Conservation (phyloP, 2,329 filamentous ascomycete genomes). For the Alternaria arbusti region DNA sequence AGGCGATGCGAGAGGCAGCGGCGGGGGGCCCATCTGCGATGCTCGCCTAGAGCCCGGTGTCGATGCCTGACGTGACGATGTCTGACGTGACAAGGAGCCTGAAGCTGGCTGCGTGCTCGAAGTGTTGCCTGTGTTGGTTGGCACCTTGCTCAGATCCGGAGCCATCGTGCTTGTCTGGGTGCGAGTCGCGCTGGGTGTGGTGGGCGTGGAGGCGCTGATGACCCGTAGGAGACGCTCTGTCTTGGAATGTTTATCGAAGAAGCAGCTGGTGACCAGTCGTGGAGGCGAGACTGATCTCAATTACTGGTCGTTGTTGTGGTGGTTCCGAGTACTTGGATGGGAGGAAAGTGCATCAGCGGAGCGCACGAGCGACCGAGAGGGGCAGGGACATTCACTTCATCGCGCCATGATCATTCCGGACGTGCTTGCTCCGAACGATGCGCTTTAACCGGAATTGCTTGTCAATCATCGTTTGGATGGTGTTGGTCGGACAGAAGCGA, state of each 20-base stretch:
- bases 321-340: constrained; percentile 5
- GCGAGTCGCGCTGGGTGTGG: constrained; percentile 8
- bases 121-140: constrained; percentile 24
- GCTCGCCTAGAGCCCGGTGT: constrained; percentile 35
- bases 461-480: constrained; percentile 11
- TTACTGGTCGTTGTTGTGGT: constrained; percentile 2
- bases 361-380: constrained; percentile 23
- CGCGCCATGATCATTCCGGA: constrained; percentile 8
- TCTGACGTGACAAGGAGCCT: constrained; percentile 31
- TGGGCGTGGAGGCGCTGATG: neutral
- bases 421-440: constrained; percentile 2
- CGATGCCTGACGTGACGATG: constrained; percentile 30
- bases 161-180: constrained; percentile 48
- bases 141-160: constrained; percentile 56
- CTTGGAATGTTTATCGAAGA: neutral
- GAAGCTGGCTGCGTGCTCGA: constrained; percentile 33
- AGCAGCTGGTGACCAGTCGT: constrained; percentile 3
- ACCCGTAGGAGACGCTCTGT: neutral
- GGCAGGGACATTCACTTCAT: constrained; percentile 23
- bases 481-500: constrained; percentile 22
- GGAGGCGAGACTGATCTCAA: constrained; percentile 10
- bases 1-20: constrained; percentile 50
- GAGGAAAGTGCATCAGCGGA: constrained; percentile 16
- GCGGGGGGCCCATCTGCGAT: constrained; percentile 54
- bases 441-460: constrained; percentile 14